Base-by-base conservation (phyloP, 352 stramenopile species). In the Globisporangium okanoganense region DNA sequence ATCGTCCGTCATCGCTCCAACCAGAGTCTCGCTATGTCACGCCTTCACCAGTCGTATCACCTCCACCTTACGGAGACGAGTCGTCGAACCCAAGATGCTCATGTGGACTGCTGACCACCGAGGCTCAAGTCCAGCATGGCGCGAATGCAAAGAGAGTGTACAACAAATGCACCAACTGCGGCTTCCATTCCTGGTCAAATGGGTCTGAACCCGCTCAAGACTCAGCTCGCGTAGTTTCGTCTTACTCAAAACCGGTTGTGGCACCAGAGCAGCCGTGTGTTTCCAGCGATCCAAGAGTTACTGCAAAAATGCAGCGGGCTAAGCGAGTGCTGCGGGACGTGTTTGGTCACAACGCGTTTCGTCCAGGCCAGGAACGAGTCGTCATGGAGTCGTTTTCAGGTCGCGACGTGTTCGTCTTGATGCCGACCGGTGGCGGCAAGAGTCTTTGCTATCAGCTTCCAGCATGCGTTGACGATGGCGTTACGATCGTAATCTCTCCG, bases 341-440 rank as follows among this genome's bases (percentile, higher is more conserved):
- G 33, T 99, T 99, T 79, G 96, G 96, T 22, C 97, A 99, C 82
- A 85, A 88, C 45, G 79, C 81, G 6, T 99, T 99, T 75, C 93
- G 97, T 35, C 78, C 84, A 13, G 97, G 97, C 53, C 97, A 99
- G 81, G 80, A 98, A 54, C 79, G 96, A 33, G 89, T 99, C 49
- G 92, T 99, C 50, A 79, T 97, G 76, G 84, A 95, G 54, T 84
- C 95, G 25, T 92, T 99, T 65, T 69, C 76, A 50, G 79, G 90
- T 10, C 75, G 82, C 20, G 98, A 99, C 73, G 93, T 98, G 20
- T 99, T 99, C 67, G 95, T 99, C 12, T 76, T 99, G 10, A 99
- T 99, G 97, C 97, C 97, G 10, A 99, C 97, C 14, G 97, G 98
- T 40, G 97, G 97, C 48, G 98, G 98, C 18, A 99, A 99, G 72